These are phyloP conservation scores for Cydonia oblonga DNA, from an alignment of 331 rosid genomes.

Conservation along the genomic window DNA sequence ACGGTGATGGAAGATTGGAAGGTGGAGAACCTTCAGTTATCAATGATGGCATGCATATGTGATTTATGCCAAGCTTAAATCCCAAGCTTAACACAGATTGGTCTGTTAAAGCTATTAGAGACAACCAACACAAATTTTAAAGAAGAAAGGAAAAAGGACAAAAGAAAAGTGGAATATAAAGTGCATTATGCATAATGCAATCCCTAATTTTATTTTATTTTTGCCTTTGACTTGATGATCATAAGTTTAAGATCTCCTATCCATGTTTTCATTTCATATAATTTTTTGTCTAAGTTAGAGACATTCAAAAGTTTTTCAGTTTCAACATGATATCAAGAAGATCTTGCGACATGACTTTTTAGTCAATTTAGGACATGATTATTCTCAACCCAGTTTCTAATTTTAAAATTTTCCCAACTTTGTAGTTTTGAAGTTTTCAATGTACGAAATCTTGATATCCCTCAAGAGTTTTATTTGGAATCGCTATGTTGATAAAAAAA, in stretches of 20 bases:
- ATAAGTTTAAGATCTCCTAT: not conserved
- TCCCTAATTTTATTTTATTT: not conserved
- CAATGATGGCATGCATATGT: slow-evolving; percentile 24
- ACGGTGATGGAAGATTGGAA: slow-evolving; percentile 11
- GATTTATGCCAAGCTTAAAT: slow-evolving; percentile 40
- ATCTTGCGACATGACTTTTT: not conserved
- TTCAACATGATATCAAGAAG: no score
- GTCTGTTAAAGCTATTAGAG: slow-evolving; percentile 21
- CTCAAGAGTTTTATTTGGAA: not conserved
- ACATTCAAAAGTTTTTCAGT: no score
- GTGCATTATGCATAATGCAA: slow-evolving; percentile 12
- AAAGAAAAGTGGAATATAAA: slow-evolving; percentile 23
- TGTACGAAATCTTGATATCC: not conserved
- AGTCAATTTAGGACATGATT: no score
- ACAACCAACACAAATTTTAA: slow-evolving; percentile 2
- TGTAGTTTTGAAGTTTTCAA: not conserved
- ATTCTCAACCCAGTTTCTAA: not conserved
- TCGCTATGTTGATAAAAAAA: not conserved
- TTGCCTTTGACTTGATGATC: slow-evolving; percentile 1
- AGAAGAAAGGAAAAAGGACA: slow-evolving; percentile 8
- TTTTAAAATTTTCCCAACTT: no score
- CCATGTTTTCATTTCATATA: not conserved
- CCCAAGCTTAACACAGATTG: slow-evolving; percentile 29
- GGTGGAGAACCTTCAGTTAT: slow-evolving; percentile 25
- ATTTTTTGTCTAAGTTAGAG: not conserved